Evolutionary conservation across 2,329 filamentous ascomycete species (phyloP).

Genomic region (Pseudocercospora fuligena): DNA sequence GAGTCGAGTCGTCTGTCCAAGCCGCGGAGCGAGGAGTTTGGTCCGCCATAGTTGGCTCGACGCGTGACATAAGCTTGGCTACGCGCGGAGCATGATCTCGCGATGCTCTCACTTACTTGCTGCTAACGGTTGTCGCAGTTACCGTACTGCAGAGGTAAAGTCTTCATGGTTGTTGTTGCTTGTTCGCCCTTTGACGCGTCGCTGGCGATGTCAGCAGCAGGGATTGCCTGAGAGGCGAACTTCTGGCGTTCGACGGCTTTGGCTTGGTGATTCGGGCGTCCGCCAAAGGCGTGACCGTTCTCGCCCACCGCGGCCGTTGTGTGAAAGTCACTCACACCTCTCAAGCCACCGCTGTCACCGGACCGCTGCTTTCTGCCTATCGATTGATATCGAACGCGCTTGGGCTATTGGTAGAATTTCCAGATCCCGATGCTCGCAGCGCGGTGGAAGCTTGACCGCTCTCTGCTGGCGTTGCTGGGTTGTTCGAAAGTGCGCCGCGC

Average conservation of each 20-base stretch:
- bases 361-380: not conserved
- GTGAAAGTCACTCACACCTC: not conserved
- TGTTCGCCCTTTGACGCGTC: not conserved
- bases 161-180: not conserved
- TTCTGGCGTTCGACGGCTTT: conserved; percentile 5
- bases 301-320: not conserved
- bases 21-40: not conserved
- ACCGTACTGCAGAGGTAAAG: not conserved
- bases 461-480: not conserved
- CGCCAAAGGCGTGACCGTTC: not conserved
- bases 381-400: not conserved
- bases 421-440: not conserved
- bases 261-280: not conserved
- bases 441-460: not conserved
- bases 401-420: not conserved
- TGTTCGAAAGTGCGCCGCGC: too few relatives aligned
- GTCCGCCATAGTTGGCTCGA: not conserved
- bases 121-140: not conserved
- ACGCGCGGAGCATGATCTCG: not conserved
- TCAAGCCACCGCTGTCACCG: not conserved
- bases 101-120: not conserved
- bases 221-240: not conserved
- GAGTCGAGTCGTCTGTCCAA: not conserved
- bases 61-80: not conserved
- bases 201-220: not conserved